Evolutionary conservation across 345 rosid genomes (phyloP).

Genomic region (Salix dunnii): DNA sequence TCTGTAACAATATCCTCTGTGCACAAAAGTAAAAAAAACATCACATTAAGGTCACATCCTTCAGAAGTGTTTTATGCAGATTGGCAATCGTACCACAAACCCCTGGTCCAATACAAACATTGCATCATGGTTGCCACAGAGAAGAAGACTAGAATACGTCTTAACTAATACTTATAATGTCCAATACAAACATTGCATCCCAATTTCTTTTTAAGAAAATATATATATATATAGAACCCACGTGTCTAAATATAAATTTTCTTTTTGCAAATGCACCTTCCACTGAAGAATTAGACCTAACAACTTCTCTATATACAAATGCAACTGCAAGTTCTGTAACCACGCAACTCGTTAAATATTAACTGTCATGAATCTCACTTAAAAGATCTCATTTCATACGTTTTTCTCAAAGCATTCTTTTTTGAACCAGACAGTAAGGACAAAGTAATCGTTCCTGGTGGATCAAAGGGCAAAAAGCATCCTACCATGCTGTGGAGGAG

Average conservation of each 20-base stretch:
- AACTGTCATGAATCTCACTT: background rate
- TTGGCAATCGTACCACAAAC: background rate
- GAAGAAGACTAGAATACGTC: background rate
- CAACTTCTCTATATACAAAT: slow-evolving; percentile 83
- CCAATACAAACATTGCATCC: background rate
- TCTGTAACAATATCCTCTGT: slow-evolving; percentile 63
- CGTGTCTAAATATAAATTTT: slow-evolving; percentile 26
- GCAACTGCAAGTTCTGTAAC: slow-evolving; percentile 69
- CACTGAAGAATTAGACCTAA: slow-evolving; percentile 18
- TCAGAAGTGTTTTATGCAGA: background rate
- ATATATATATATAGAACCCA: no score
- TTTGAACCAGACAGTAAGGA: background rate
- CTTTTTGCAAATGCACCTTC: slow-evolving; percentile 50
- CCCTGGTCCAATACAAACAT: background rate
- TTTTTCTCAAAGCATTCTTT: no score
- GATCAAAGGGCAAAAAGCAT: background rate
- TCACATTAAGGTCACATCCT: background rate
- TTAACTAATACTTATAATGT: background rate
- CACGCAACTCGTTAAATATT: slow-evolving; percentile 2
- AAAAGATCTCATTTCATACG: background rate
- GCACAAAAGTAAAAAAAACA: slow-evolving; percentile 1
- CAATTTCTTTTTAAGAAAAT: background rate
- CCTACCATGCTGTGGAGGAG: slow-evolving; percentile 84
- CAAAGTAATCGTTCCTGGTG: no score
- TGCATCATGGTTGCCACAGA: background rate